Base-by-base conservation (phyloP, 495 filamentous ascomycete species). In the Hypomontagnella monticulosa region DNA sequence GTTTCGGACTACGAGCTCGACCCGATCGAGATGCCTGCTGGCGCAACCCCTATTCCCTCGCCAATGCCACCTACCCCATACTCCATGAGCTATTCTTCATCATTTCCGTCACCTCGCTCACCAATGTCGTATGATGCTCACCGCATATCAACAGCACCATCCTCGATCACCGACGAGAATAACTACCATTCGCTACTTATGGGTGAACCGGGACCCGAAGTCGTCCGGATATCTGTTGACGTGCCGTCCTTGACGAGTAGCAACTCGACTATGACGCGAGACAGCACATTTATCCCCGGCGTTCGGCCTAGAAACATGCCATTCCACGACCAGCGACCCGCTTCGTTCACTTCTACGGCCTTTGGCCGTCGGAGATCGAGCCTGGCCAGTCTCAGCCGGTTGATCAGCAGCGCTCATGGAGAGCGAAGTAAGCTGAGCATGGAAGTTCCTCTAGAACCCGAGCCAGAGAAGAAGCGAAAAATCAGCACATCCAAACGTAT, bases 161-260 rank as follows among this genome's bases (percentile, higher is more conserved):
- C 89, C 2, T 91, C 89, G 1, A 81, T 88, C 65, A 87, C 83
- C 2, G 89, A 93, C 57, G 87, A 88, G 37, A 86, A 85, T 18
- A 84, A 79, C 71, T 79, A 88, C 78, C 79, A 85, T 61, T 83
- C 89, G 3, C 71, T 88, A 5, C 73, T 85, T 4, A 80, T 88
- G 67, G 84, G 86, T 33, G 87, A 89, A 51, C 85, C 86, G 30
- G 84, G 85, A 4, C 85, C 85, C 11, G 85, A 88, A 59, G 60
- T 88, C 10, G 63, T 74, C 11, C 89, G 92, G 50, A 82, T 88
- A 15, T 96, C 93, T 5, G 83, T 92, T 18, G 93, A 96, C 57
- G 90, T 94, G 9, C 93, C 93, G 5, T 96, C 93, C 30, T 76
- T 97, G 27, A 93, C 89, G 14, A 93, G 90, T 75, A 93, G 90